Evolutionary conservation across 1,284 basidiomycete genomes (phyloP), one percentile per base, ranked within the genome.

Genomic region (Microbotryum saponariae): DNA sequence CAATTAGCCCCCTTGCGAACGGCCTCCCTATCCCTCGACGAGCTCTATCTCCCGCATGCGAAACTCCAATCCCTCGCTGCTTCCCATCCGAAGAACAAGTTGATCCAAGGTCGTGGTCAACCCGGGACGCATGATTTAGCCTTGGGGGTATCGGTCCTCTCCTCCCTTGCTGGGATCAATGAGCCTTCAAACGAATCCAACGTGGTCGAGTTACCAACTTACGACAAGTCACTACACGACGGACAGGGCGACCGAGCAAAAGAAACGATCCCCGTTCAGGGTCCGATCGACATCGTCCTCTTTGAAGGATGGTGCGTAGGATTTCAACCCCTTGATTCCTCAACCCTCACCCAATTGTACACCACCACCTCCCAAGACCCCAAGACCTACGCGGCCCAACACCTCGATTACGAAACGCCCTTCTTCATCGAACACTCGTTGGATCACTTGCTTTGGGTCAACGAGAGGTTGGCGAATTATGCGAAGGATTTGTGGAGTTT

Each of bases 111-210:
- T 6, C 81, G 90, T 25, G 90, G 90, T 1, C 87, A 85, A 70
- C 91, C 90, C 0, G 91, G 91, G 0, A 93, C 90, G 12, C 90
- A 94, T 71, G 90, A 94, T 71, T 75, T 90, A 23, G 69, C 73
- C 1, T 79, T 92, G 7, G 88, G 86, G 14, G 65, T 78, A 0
- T 62, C 77, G 6, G 71, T 87, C 44, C 74, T 92, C 47, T 69
- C 72, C 7, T 73, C 76, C 18, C 75, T 92, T 50, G 79, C 79
- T 68, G 66, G 70, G 10, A 82, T 83, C 67, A 81, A 79, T 62
- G 70, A 73, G 10, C 45, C 20, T 12, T 8, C 48, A 56, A 0
- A 54, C 57, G 8, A 56, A 53, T 7, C n/a, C n/a, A 53, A 44
- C 7, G 68, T 71, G 1, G 79, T 89, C 10, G 76, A 80, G 42